Base-by-base conservation (phyloP, 2,329 filamentous ascomycete genomes). In the Emmonsiellopsis sp. region DNA sequence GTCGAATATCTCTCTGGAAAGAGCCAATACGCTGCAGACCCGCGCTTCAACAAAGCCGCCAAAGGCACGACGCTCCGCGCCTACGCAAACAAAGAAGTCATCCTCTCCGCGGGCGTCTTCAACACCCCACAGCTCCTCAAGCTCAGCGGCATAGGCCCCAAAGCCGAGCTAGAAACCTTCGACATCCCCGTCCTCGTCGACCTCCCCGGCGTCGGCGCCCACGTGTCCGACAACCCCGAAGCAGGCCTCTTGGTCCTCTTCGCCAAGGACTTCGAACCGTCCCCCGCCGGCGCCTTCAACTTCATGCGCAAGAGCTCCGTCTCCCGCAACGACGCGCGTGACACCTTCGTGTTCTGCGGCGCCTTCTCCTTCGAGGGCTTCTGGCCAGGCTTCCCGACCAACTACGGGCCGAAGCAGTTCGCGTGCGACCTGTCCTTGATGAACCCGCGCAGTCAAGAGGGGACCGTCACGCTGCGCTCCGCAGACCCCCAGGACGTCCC, bases 101-200 rank as follows among this genome's bases (percentile, higher is more conserved):
- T 77, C 56, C 55, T 77, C 40, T 66, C 73, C 7, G 75, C 64
- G 6, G 83, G 83, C 15, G 76, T 80, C 1, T 85, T 80, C 67
- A 82, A 85, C 67, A 78, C 78, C 1, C 82, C 82, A 6, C 83
- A 86, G 65, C 67, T 87, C 2, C 77, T 87, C 10, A 81, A 83
- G 69, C 76, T 85, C 1, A 80, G 75, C 50, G 84, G 84, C n/a
- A 75, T 86, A 35, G 83, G 83, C 0, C 81, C 81, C 0, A 61
- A 66, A 9, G 63, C 69, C 0, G 77, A 83, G 58, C 74, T 87
- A 5, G 57, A 73, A 16, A 70, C 72, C 51, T 75, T 79, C 61
- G 67, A 71, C n/a, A 85, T 86, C 57, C 62, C 72, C 1, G 67
- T 79, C 0, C 58, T 83, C 15, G 71, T 76, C 3, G 74, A 85